A percentile compares a stretch with the other conserved stretches of the same genome.
Conservation (phyloP, 2,329 filamentous ascomycete species). For the Diaporthe helianthi region DNA sequence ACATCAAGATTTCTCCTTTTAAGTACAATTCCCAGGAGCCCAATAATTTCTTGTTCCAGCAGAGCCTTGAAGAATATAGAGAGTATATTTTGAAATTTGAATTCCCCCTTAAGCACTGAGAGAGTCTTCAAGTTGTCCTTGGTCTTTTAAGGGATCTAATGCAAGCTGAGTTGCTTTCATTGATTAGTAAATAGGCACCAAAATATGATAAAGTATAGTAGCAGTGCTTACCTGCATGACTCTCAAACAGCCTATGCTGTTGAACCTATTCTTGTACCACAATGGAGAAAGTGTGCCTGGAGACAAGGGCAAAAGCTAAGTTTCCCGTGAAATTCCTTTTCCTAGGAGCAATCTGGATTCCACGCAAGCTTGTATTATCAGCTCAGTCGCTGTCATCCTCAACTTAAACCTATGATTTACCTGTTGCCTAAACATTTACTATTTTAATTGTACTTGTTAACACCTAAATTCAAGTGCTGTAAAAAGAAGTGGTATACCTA, state of each 20-base stretch:
- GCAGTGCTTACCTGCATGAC: neutral
- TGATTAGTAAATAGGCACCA: neutral
- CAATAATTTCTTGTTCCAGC: constrained; percentile 93
- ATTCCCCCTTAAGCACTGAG: constrained; percentile 68
- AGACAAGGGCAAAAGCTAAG: too few relatives aligned
- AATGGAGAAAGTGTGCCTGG: neutral
- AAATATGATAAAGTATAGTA: neutral
- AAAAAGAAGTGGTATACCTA: neutral
- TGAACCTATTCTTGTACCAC: neutral
- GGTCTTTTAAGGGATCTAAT: neutral
- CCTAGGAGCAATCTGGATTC: too few relatives aligned
- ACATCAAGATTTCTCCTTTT: constrained; percentile 84
- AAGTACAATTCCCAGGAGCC: constrained; percentile 88
- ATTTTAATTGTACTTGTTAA: neutral
- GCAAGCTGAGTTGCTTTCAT: neutral
- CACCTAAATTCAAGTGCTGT: neutral
- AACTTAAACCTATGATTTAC: neutral
- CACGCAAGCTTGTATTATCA: neutral
- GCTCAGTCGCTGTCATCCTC: neutral
- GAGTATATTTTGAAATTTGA: constrained; percentile 81
- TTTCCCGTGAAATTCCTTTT: neutral
- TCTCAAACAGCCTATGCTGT: neutral
- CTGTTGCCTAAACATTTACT: neutral
- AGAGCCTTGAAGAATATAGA: constrained; percentile 86
- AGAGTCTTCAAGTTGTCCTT: constrained; percentile 41